phyloP scores from a whole-genome alignment of 768 basidiomycete species.

The Crepidotus variabilis region DNA sequence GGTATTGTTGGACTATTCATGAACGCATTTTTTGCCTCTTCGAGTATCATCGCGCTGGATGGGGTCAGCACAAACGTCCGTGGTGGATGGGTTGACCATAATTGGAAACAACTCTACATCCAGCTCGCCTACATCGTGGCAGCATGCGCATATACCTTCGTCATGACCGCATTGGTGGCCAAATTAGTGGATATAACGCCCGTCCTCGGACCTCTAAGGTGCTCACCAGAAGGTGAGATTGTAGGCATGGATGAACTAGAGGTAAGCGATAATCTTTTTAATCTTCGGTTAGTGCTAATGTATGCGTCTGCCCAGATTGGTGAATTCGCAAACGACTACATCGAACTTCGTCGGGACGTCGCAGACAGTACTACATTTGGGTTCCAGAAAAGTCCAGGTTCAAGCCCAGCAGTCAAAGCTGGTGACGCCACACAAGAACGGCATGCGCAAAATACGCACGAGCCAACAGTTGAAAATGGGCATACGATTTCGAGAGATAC shows the following conservation, averaged over 20 bases:
- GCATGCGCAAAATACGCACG: neutral
- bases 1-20: slow-evolving; percentile 71
- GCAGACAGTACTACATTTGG: slow-evolving; percentile 47
- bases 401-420: neutral
- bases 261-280: slow-evolving; percentile 31
- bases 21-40: slow-evolving; percentile 75
- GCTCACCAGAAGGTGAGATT: slow-evolving; percentile 51
- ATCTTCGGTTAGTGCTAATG: neutral
- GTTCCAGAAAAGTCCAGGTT: slow-evolving; percentile 9
- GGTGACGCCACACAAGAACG: neutral
- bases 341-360: slow-evolving; percentile 66
- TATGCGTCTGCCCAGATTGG: slow-evolving; percentile 41
- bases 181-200: slow-evolving; percentile 55
- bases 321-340: slow-evolving; percentile 67
- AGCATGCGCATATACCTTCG: slow-evolving; percentile 54
- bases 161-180: slow-evolving; percentile 57
- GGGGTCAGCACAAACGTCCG: slow-evolving; percentile 48
- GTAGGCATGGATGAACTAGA: slow-evolving; percentile 72
- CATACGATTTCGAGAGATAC: too few species aligned
- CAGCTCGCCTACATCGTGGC: slow-evolving; percentile 67
- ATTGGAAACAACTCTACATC: slow-evolving; percentile 79
- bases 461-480: too few species aligned
- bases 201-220: slow-evolving; percentile 46
- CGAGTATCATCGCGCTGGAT: slow-evolving; percentile 61
- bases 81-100: slow-evolving; percentile 73